A percentile compares a stretch with the other conserved stretches of the same genome.
These are phyloP conservation scores for Coriaria nepalensis DNA, from an alignment of 306 rosid genomes.

Conservation along the genomic window DNA sequence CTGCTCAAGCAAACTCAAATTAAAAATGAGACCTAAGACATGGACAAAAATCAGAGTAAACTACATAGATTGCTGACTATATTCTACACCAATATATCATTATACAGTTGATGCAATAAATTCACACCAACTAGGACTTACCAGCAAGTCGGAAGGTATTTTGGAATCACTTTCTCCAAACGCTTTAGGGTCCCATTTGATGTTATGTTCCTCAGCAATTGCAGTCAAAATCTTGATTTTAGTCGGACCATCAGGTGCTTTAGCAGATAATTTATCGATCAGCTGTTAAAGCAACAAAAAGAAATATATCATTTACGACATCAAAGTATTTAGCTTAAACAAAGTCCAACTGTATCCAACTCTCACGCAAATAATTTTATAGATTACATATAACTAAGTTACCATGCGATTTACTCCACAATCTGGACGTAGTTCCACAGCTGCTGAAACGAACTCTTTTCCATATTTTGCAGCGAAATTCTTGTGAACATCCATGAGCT, in stretches of 20 bases:
- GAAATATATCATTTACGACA: conserved; percentile 13
- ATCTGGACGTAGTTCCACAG: conserved; percentile 80
- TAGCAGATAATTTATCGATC: conserved; percentile 83
- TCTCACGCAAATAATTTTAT: conserved; percentile 12
- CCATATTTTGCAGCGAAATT: conserved; percentile 72
- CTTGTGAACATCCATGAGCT: conserved; percentile 68
- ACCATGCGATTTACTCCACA: conserved; percentile 93
- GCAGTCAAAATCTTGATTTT: conserved; percentile 62
- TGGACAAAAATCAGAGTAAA: conserved; percentile 11
- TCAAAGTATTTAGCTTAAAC: conserved; percentile 7
- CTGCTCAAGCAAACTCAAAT: conserved; percentile 27
- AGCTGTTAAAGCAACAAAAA: conserved; percentile 38
- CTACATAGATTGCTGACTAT: neutral
- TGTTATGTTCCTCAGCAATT: conserved; percentile 81
- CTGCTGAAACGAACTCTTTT: conserved; percentile 67
- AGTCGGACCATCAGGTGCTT: conserved; percentile 83
- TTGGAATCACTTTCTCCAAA: conserved; percentile 45
- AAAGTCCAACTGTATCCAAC: conserved; percentile 3
- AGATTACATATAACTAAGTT: conserved; percentile 13
- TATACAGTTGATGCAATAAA: conserved; percentile 11
- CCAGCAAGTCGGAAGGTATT: conserved; percentile 54
- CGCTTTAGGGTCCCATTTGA: conserved; percentile 79
- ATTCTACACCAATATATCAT: neutral
- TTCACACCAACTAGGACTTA: conserved; percentile 19
- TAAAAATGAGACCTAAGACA: neutral